Conservation (phyloP, 805 yeast species). For the Pichia kluyveri region DNA sequence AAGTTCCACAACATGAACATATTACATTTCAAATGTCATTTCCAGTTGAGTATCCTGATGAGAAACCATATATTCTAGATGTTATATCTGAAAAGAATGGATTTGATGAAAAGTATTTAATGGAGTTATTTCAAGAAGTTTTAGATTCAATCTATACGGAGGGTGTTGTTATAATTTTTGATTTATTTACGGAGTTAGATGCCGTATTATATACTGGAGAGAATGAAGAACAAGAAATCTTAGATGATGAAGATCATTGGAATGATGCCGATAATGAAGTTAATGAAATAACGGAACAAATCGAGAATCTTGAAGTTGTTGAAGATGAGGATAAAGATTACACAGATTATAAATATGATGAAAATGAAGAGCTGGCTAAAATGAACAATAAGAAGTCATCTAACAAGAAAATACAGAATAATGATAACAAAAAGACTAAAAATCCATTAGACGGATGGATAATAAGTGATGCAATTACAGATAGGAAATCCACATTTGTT, state of each 20-base stretch:
- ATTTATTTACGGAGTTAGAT: slow-evolving; percentile 60
- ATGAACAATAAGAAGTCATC: slow-evolving; percentile 6
- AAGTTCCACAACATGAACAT: slow-evolving; percentile 54
- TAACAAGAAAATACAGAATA: slow-evolving; percentile 1
- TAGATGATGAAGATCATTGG: slow-evolving; percentile 17
- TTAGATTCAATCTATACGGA: slow-evolving; percentile 42
- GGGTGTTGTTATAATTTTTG: slow-evolving; percentile 75
- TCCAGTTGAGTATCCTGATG: slow-evolving; percentile 61
- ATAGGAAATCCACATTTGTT: slow-evolving; percentile 78
- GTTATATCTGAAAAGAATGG: slow-evolving; percentile 28
- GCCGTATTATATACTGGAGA: slow-evolving; percentile 35
- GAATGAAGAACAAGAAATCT: slow-evolving; percentile 19
- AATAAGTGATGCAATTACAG: slow-evolving; percentile 66
- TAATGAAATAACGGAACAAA: neutral
- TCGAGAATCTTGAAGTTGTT: neutral
- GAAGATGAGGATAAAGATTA: slow-evolving; percentile 3
- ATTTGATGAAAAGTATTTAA: slow-evolving; percentile 40
- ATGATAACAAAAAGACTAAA: neutral
- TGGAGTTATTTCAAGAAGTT: slow-evolving; percentile 38
- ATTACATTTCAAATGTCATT: slow-evolving; percentile 60
- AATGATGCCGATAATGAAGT: slow-evolving; percentile 11
- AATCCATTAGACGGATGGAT: slow-evolving; percentile 68
- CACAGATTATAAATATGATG: slow-evolving; percentile 19
- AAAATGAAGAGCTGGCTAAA: slow-evolving; percentile 20
- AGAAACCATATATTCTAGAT: slow-evolving; percentile 54